Conservation (phyloP, 352 stramenopile genomes). For the Sclerospora graminicola region DNA sequence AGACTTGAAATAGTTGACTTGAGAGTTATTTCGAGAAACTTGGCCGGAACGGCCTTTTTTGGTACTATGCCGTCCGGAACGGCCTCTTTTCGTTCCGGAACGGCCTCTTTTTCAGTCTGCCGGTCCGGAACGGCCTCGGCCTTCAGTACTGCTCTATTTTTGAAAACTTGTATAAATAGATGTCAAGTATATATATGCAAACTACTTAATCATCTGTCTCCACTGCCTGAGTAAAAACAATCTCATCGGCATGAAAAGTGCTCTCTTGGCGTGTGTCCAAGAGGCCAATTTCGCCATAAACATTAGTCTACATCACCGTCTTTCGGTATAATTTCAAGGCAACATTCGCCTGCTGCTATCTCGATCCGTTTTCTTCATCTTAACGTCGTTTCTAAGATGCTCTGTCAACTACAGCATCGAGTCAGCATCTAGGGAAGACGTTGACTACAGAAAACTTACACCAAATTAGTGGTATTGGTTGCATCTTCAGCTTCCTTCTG, state of each 20-base stretch:
- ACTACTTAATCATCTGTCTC: not conserved
- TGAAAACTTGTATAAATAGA: slow-evolving; percentile 12
- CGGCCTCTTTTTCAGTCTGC: too few species aligned
- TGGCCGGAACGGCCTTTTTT: too few species aligned
- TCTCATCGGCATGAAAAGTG: slow-evolving; percentile 6
- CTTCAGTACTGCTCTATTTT: slow-evolving; percentile 50
- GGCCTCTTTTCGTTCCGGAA: too few species aligned
- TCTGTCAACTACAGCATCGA: slow-evolving; percentile 8
- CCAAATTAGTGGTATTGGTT: slow-evolving; percentile 1
- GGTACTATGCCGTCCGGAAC: too few species aligned
- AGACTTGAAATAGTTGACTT: too few species aligned
- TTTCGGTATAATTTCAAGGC: slow-evolving; percentile 2
- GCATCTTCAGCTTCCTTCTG: slow-evolving; percentile 3
- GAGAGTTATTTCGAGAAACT: too few species aligned
- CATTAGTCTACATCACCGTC: slow-evolving; percentile 12
- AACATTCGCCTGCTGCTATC: slow-evolving; percentile 4
- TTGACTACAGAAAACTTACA: slow-evolving; percentile 12
- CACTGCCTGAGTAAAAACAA: slow-evolving; percentile 8
- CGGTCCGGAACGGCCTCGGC: too few species aligned
- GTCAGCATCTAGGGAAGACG: slow-evolving; percentile 8
- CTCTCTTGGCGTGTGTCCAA: slow-evolving; percentile 9
- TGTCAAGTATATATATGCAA: slow-evolving; percentile 14
- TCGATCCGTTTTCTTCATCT: too few species aligned
- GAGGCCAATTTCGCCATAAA: slow-evolving; percentile 3
- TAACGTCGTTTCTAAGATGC: not conserved